Base-by-base conservation (phyloP, 2,329 filamentous ascomycete species). In the Fusarium annulatum region DNA sequence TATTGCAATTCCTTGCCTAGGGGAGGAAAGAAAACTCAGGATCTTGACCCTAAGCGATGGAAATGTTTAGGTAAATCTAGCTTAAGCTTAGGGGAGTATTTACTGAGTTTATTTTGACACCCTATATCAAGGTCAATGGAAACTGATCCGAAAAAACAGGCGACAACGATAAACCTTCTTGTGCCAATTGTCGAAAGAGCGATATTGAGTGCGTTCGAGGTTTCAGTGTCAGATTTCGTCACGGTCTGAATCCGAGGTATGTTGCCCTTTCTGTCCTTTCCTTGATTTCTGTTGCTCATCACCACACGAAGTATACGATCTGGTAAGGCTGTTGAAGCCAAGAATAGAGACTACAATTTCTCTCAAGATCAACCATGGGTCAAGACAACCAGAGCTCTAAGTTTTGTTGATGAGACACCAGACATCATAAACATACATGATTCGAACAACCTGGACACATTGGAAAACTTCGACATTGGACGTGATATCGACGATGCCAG, bases 341-440 rank as follows among this genome's bases (percentile, higher is more conserved):
- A 72, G 38, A 76, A 66, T 10, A 59, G 53, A 42, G 73, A 71
- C 19, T 79, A 73, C 56, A 70, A 66, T 14, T 79, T 79, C 48
- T 58, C 78, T 10, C 64, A 77, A 18, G 72, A 75, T 7, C 78
- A 80, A 42, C 77, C 75, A 18, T 80, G 78, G 78, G 77, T 80
- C 34, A 72, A 72, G 49, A 77, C 75, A 30, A 78, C 68, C 43
- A 64, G 76, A 53, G 53, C 71, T 28, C 42, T 80, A 28, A 80
- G 77, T 34, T 80, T 80, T 26, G 69, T 80, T 12, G 77, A 80
- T 42, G 78, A 80, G 51, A 80, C 78, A 6, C 68, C 77, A 41
- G 77, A 79, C 19, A 70, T 80, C 18, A 75, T 79, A 56, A 78
- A 77, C 39, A 75, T 78, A 12, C 76, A 79, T 38, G 77, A 80